A percentile compares a stretch with the other conserved stretches of the same genome.
These are phyloP conservation scores for Pseudogymnoascus pannorum DNA, from an alignment of 2,329 filamentous ascomycete species.

Conservation along the genomic window DNA sequence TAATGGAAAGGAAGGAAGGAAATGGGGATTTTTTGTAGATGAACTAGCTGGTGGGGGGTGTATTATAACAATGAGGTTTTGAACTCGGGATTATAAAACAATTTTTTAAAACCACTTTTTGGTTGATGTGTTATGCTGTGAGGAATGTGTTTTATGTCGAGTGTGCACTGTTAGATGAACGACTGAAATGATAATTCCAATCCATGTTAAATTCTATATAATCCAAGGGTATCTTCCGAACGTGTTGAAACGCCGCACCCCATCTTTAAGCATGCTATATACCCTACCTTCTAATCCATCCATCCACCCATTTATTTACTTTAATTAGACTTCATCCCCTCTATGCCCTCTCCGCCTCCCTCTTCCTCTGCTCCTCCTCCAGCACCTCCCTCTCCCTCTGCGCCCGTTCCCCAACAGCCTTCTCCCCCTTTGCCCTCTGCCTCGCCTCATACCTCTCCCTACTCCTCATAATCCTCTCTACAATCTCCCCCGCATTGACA, in stretches of 20 bases:
- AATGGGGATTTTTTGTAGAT: neutral
- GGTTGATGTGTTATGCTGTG: neutral
- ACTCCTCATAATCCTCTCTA: slow-evolving; percentile 81
- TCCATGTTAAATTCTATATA: slow-evolving; percentile 3
- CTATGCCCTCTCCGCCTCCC: neutral
- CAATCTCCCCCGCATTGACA: slow-evolving; percentile 89
- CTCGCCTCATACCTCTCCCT: slow-evolving; percentile 84
- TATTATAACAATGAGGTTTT: slow-evolving; percentile 4
- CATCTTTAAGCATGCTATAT: neutral
- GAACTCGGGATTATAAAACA: slow-evolving; percentile 1
- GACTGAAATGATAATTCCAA: neutral
- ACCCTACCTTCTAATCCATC: neutral
- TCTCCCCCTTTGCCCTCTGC: slow-evolving; percentile 83
- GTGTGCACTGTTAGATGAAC: neutral
- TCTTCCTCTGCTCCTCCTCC: slow-evolving; percentile 47
- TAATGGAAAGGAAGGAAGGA: neutral
- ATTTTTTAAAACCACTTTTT: neutral
- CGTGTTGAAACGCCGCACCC: slow-evolving; percentile 9
- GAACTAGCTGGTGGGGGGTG: neutral
- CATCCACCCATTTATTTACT: neutral
- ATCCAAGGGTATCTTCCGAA: slow-evolving; percentile 4
- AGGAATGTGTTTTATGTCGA: neutral
- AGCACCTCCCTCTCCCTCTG: slow-evolving; percentile 54
- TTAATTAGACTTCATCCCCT: neutral
- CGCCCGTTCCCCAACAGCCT: slow-evolving; percentile 67